Evolutionary conservation across 768 basidiomycete species (phyloP).

Genomic region (Xerocomus brunneocitrinus): DNA sequence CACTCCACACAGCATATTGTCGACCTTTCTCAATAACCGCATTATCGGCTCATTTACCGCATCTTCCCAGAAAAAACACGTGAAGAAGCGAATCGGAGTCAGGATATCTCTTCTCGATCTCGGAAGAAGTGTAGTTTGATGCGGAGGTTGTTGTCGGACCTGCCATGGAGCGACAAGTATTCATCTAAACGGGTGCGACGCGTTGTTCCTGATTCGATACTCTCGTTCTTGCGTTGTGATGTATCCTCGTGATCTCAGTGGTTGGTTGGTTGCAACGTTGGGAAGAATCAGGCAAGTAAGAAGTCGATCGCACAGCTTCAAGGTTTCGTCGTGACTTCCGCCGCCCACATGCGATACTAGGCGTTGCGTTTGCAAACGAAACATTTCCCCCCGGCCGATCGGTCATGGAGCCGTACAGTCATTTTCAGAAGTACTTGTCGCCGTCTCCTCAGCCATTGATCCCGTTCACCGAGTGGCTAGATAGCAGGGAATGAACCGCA

Average conservation of each 20-base stretch:
- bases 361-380: background rate
- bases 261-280: no score
- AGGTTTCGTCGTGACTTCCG: no score
- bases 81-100: background rate
- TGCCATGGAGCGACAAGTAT: slow-evolving; percentile 25
- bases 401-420: slow-evolving; percentile 21
- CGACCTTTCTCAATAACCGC: slow-evolving; percentile 36
- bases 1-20: slow-evolving; percentile 27
- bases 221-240: slow-evolving; percentile 1
- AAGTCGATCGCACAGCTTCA: no score
- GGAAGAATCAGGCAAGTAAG: no score
- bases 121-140: slow-evolving; percentile 29
- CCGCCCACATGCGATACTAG: background rate
- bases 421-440: slow-evolving; percentile 12
- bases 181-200: no score
- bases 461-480: slow-evolving; percentile 30
- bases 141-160: slow-evolving; percentile 16
- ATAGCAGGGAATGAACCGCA: background rate
- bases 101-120: slow-evolving; percentile 12
- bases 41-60: slow-evolving; percentile 30
- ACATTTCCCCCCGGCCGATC: slow-evolving; percentile 17
- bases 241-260: no score
- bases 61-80: slow-evolving; percentile 1
- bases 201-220: slow-evolving; percentile 4
- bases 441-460: slow-evolving; percentile 24